Evolutionary conservation across 176 grass and related monocot genomes (phyloP), one percentile per base, ranked within the genome.

Genomic region (Aegilops speltoides): DNA sequence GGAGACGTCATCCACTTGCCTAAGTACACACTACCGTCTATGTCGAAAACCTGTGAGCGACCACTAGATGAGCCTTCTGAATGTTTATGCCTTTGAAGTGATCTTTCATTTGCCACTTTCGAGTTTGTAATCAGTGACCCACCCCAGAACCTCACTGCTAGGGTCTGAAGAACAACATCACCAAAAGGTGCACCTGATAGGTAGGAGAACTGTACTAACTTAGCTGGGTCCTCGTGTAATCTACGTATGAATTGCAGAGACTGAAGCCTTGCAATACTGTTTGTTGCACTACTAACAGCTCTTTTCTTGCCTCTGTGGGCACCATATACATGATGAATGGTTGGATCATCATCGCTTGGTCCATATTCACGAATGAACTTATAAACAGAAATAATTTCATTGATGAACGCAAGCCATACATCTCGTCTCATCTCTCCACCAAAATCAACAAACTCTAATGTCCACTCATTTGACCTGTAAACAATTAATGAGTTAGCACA

Each of bases 371-470:
- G 86, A 90, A 96, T 82, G 82, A 98, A 98, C 63, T 90, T 92
- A 76, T 98, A 92, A 52, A 94, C 75, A 65, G 93, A 98, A 87
- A 94, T 87, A 82, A 96, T 84, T 92, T 98, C 96, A 72, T 82
- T 82, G 64, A 96, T 98, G 81, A 94, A 96, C 34, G 93, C 90
- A 29, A 92, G 88, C 93, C 96, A 98, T 45, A 95, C 89, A 92
- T 98, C 96, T 61, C 96, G 88, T 89, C 96, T 91, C 89, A 89
- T 89, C 74, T 98, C 93, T 69, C 96, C 86, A 25, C 93, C 94
- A 91, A 98, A 98, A 91, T 98, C 93, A 77, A 98, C 93, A 89
- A 98, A 98, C 90, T 98, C 96, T 83, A 98, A 87, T 59, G 91
- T 85, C 96, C 96, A 98, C 87, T 84, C 85, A 57, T 93, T 85